These are phyloP conservation scores for Cardamine chenopodiifolia DNA, from an alignment of 345 rosid genomes.

Conservation along the genomic window DNA sequence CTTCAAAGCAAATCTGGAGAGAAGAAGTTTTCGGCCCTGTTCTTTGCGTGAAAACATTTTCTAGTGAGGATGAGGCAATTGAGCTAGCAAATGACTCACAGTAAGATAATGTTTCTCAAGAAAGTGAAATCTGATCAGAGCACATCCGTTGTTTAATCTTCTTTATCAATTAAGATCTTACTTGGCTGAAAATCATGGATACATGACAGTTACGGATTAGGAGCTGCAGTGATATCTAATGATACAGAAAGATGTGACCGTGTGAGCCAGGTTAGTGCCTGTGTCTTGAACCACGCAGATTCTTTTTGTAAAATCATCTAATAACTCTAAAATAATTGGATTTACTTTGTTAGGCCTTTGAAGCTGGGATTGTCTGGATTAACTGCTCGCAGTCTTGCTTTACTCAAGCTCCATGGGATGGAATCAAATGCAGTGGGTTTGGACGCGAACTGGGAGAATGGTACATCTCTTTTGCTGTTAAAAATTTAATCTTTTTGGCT, in stretches of 20 bases:
- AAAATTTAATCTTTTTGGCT: constrained; percentile 2
- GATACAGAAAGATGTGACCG: constrained; percentile 91
- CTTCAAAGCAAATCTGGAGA: constrained; percentile 97
- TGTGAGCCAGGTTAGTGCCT: constrained; percentile 69
- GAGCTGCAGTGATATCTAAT: constrained; percentile 89
- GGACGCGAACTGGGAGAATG: constrained; percentile 96
- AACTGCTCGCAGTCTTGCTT: constrained; percentile 99
- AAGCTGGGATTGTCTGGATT: constrained; percentile 88
- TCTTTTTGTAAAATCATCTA: not conserved
- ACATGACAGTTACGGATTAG: constrained; percentile 73
- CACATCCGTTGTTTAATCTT: not conserved
- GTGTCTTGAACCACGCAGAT: constrained; percentile 10
- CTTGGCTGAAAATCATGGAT: constrained; percentile 26
- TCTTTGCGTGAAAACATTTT: constrained; percentile 81
- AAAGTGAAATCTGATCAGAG: not conserved
- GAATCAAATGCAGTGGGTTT: constrained; percentile 90
- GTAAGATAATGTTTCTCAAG: constrained; percentile 54
- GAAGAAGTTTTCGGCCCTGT: constrained; percentile 99
- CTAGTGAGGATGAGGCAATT: constrained; percentile 90
- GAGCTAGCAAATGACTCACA: constrained; percentile 90
- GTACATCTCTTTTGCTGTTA: constrained; percentile 45
- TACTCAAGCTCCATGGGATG: constrained; percentile 98
- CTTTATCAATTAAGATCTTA: constrained; percentile 13
- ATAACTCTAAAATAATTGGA: not conserved
- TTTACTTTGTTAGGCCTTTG: constrained; percentile 59